These are phyloP conservation scores for Syzygium grande DNA, from an alignment of 345 rosid genomes.

Conservation along the genomic window DNA sequence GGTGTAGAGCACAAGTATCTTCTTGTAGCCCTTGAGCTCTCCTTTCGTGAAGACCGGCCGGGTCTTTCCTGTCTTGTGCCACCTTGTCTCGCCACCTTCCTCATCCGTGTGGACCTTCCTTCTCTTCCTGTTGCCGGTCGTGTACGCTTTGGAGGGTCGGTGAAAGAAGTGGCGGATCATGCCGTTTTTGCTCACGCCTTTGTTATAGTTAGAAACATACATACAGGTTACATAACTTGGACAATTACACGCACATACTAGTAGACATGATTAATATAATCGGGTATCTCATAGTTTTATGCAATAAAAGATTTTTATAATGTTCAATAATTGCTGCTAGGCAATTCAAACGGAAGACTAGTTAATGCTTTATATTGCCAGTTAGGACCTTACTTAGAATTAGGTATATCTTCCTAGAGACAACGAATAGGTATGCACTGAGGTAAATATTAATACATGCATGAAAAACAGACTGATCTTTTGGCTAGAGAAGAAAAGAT, in stretches of 20 bases:
- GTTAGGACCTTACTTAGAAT: not conserved
- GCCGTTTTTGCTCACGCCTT: conserved; percentile 88
- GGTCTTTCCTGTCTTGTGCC: conserved; percentile 99
- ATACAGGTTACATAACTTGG: not conserved
- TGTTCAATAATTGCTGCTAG: not conserved
- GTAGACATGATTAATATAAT: not conserved
- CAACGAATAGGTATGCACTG: not conserved
- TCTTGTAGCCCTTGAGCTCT: conserved; percentile 76
- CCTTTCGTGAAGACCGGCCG: conserved; percentile 58
- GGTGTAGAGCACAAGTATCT: conserved; percentile 91
- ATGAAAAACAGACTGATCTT: not conserved
- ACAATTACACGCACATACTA: not conserved
- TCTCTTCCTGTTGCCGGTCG: conserved; percentile 89
- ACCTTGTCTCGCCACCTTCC: conserved; percentile 83
- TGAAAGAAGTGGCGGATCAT: conserved; percentile 94
- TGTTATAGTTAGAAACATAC: not conserved
- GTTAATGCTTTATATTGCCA: not conserved
- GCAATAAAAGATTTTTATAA: not conserved
- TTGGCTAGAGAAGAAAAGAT: not conserved
- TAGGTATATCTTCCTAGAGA: not conserved
- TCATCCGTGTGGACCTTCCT: conserved; percentile 80
- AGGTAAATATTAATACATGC: not conserved
- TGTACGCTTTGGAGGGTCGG: conserved; percentile 97
- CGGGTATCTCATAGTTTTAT: not conserved
- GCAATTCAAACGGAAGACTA: not conserved